Base-by-base conservation (phyloP, 2,329 filamentous ascomycete species). In the Ophiostoma piceae region DNA sequence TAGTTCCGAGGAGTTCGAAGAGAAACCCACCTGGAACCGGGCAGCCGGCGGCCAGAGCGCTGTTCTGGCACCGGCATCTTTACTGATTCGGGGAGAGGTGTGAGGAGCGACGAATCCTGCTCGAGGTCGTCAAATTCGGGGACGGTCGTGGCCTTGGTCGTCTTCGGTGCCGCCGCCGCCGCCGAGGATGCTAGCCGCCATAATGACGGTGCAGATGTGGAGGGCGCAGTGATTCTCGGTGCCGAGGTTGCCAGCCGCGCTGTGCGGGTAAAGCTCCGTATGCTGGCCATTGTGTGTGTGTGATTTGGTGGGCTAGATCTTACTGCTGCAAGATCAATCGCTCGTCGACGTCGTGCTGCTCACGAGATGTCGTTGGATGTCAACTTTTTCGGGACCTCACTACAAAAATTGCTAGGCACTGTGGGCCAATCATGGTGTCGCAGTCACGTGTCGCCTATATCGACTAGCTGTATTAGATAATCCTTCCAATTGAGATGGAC, bases 91-190 rank as follows among this genome's bases (percentile, higher is more conserved):
- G 80, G 79, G 16, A 82, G 73, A 29, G 83, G 81, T 22, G 79
- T 78, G 47, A 75, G 74, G 74, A 87, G 80, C 41, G 84, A 82
- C 68, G 85, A 85, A 43, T 82, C 80, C 0, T 60, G 73, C 74
- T 87, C 85, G 71, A 87, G 79, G 71, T 87, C 85, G 66, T 77
- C 75, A 57, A 85, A 77, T 47, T 67, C 66, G 43, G 29, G 37
- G 9, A 37, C 16, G 6, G 64, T 22, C 11, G 41, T 6, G 12
- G 65, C 12, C 19, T 54, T 29, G 14, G 39, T 14, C 62, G 66
- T 22, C 51, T 62, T 22, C 32, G 69, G 60, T 57, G 62, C 26
- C 9, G 43, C 43, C 19, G 43, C 43, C 19, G 66, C 41, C 51
- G 65, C 51, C 29, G 66, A 51, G n/a, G 66, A 43, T 29, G 69